Evolutionary conservation across 2,329 filamentous ascomycete species (phyloP).

Genomic region (Thelonectria blattea): DNA sequence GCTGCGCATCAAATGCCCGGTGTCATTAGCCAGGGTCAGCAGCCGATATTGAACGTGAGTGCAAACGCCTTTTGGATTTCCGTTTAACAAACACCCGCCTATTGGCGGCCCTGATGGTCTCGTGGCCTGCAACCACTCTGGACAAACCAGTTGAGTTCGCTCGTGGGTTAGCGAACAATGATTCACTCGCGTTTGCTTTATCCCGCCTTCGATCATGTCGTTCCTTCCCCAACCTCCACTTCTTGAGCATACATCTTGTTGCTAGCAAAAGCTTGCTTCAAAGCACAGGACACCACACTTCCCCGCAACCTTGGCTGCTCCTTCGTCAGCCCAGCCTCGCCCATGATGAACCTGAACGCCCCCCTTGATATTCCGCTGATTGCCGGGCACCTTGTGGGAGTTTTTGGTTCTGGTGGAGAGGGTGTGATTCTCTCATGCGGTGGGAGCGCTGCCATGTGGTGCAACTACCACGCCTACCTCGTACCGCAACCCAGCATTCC

Average conservation of each 20-base stretch:
- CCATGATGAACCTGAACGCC: slow-evolving; percentile 20
- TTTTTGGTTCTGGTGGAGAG: slow-evolving; percentile 33
- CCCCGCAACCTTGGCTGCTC: not conserved
- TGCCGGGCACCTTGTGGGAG: slow-evolving; percentile 30
- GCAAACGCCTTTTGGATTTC: slow-evolving; percentile 4
- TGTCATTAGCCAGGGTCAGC: slow-evolving; percentile 50
- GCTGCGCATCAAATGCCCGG: slow-evolving; percentile 47
- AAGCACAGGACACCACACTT: not conserved
- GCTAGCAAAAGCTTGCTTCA: not conserved
- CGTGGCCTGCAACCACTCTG: slow-evolving; percentile 24
- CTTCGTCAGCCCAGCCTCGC: not conserved
- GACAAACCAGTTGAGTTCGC: slow-evolving; percentile 24
- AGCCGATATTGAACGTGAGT: slow-evolving; percentile 60
- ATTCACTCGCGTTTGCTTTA: slow-evolving; percentile 22
- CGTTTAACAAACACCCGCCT: not conserved
- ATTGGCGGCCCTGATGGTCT: not conserved
- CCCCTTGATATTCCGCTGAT: slow-evolving; percentile 18
- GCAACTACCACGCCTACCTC: slow-evolving; percentile 32
- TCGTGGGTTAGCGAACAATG: slow-evolving; percentile 14
- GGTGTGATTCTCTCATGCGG: slow-evolving; percentile 29
- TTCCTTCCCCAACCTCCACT: slow-evolving; percentile 5
- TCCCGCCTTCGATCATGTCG: slow-evolving; percentile 1
- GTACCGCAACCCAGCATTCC: slow-evolving; percentile 30
- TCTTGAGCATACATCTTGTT: not conserved
- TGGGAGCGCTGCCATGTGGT: slow-evolving; percentile 29